Conservation (phyloP, 2,329 filamentous ascomycete species). For the Alternaria sp. region DNA sequence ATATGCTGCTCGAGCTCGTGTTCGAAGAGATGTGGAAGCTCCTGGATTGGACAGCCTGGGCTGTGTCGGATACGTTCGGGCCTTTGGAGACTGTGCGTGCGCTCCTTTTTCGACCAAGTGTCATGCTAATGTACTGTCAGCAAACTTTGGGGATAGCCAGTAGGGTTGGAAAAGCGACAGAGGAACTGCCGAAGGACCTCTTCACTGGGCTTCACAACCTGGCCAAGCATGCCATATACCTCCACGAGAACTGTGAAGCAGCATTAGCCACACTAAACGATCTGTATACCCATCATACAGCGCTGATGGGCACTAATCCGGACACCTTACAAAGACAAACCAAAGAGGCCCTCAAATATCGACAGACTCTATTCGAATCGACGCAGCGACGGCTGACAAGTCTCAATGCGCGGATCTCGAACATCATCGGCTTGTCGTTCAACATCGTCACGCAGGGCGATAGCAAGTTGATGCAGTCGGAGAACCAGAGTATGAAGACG, state of each 20-base stretch:
- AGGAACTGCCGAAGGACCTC: conserved; percentile 25
- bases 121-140: conserved; percentile 19
- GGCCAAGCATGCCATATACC: conserved; percentile 48
- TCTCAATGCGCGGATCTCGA: conserved; percentile 47
- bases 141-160: conserved; percentile 28
- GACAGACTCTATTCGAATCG: conserved; percentile 41
- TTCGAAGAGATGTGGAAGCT: conserved; percentile 41
- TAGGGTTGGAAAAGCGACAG: conserved; percentile 20
- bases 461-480: conserved; percentile 44
- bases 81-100: conserved; percentile 37
- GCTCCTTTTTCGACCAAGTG: not conserved
- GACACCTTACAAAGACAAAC: conserved; percentile 16
- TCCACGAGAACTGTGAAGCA: conserved; percentile 46
- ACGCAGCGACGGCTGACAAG: conserved; percentile 44
- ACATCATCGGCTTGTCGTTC: conserved; percentile 50
- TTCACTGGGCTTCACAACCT: conserved; percentile 46
- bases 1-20: conserved; percentile 39
- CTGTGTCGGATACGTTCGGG: conserved; percentile 38
- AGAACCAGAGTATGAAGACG: conserved; percentile 55
- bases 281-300: conserved; percentile 29
- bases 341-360: conserved; percentile 36
- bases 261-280: conserved; percentile 35
- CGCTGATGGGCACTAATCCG: conserved; percentile 2
- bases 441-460: conserved; percentile 51
- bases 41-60: conserved; percentile 40